These are phyloP conservation scores for Sporisorium iseilematis-ciliati DNA, from an alignment of 1,284 basidiomycete species.

Conservation along the genomic window DNA sequence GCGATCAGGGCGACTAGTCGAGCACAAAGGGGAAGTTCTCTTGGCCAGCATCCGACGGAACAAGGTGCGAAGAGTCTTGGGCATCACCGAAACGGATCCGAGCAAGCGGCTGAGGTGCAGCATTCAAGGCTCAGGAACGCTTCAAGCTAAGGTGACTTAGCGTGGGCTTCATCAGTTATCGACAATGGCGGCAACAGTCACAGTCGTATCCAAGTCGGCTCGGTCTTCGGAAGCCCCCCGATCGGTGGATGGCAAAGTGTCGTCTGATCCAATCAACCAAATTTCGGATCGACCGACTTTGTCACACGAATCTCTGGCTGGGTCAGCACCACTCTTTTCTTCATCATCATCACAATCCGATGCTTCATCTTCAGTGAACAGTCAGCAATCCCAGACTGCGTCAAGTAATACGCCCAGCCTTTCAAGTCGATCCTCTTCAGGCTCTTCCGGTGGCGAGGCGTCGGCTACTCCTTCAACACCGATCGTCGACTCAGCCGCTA, in stretches of 20 bases:
- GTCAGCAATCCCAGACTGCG: neutral
- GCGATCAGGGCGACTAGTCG: neutral
- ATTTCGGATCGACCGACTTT: conserved; percentile 1
- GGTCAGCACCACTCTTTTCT: neutral
- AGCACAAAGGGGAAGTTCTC: neutral
- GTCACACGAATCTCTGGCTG: neutral
- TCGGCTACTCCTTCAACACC: neutral
- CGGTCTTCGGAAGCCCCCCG: conserved; percentile 26
- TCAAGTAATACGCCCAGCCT: neutral
- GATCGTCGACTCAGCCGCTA: neutral
- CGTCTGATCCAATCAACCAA: conserved; percentile 4
- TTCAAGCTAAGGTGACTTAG: neutral
- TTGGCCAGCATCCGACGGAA: neutral
- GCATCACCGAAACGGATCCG: neutral
- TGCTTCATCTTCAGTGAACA: neutral
- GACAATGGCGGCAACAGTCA: conserved; percentile 4
- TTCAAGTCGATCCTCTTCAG: conserved; percentile 10
- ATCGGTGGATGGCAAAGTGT: conserved; percentile 16
- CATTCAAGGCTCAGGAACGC: conserved; percentile 8
- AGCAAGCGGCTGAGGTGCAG: neutral
- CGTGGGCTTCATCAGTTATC: neutral
- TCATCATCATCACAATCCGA: conserved; percentile 6
- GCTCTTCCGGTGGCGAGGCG: conserved; percentile 11
- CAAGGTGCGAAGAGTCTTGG: neutral
- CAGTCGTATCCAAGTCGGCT: conserved; percentile 16